Evolutionary conservation across 2,329 filamentous ascomycete species (phyloP), one percentile per base, ranked within the genome.

Genomic region (Thielaviopsis cerberus): DNA sequence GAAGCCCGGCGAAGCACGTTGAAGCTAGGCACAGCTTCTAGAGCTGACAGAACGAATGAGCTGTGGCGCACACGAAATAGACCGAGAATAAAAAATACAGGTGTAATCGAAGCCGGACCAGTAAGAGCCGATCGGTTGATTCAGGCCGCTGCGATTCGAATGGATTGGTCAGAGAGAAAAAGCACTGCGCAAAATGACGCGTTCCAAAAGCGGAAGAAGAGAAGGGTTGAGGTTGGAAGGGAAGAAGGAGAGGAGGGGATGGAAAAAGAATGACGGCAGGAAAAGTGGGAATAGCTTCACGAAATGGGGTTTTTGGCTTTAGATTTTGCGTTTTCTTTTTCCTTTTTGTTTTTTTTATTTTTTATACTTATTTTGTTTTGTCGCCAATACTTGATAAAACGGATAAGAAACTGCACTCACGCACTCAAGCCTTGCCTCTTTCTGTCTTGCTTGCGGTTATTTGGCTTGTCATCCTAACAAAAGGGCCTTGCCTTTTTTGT

Each of bases 201-300:
- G n/a, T n/a, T n/a, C n/a, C n/a, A 51, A 22, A 17, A 25, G 22
- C 3, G 15, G 50, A 13, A 11, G 22, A 25, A 27, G 23, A 52
- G n/a, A 27, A 74, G 73, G 70, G 69, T 71, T 59, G 72, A 75
- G 64, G 66, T 69, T 2, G 66, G 66, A 57, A 70, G 20, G 17
- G 11, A 23, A 23, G 24, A 51, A 51, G 48, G 23, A 51, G 1
- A 15, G 17, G 13, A 17, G 25, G 17, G 25, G 13, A 25, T 15
- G 22, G 13, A 52, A 25, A 52, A 52, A 25, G 25, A 24, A 51
- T 22, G 5, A 22, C 1, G 13, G 6, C 11, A 5, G 23, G 13
- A 52, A 27, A 25, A 27, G 23, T 52, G 50, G 50, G 50, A 24
- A 27, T 52, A 27, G 23, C 25, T 52, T 52, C 50, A 51, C 20